Conservation (phyloP, 371 early-diverging fungal genomes). For the Synchytrium microbalum region DNA sequence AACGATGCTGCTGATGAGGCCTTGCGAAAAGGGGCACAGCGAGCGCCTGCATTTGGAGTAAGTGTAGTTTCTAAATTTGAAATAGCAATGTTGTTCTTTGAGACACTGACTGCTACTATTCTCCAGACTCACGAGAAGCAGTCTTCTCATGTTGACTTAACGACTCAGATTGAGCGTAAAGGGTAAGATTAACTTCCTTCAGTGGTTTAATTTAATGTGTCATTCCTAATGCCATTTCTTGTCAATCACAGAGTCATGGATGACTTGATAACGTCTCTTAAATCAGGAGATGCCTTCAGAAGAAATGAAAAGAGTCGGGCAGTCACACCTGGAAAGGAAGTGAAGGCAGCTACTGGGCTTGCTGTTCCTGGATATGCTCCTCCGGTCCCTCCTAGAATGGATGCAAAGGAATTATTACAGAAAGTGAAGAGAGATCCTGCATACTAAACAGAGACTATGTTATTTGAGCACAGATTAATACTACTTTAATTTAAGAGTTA, state of each 20-base stretch:
- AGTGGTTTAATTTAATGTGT: background rate
- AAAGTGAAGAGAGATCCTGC: too few relatives aligned
- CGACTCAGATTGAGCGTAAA: background rate
- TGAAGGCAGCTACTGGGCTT: too few relatives aligned
- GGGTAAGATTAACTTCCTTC: background rate
- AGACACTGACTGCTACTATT: constrained; percentile 2
- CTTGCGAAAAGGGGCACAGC: constrained; percentile 13
- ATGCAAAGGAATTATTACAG: too few relatives aligned
- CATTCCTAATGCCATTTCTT: background rate
- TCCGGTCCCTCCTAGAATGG: too few relatives aligned
- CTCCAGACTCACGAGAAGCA: constrained; percentile 7
- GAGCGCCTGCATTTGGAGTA: background rate
- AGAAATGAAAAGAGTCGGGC: too few relatives aligned
- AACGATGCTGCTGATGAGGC: constrained; percentile 13
- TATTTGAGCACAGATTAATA: too few relatives aligned
- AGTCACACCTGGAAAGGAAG: too few relatives aligned
- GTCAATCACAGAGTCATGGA: constrained; percentile 33
- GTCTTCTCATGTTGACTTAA: background rate
- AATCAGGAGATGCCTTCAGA: constrained; percentile 30
- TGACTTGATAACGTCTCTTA: constrained; percentile 25
- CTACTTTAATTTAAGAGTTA: too few relatives aligned
- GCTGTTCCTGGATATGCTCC: too few relatives aligned
- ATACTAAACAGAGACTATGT: too few relatives aligned
- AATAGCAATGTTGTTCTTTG: constrained; percentile 11
- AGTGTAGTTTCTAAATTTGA: constrained; percentile 11